Evolutionary conservation across 306 rosid genomes (phyloP).

Genomic region (Abrus pulchellus): DNA sequence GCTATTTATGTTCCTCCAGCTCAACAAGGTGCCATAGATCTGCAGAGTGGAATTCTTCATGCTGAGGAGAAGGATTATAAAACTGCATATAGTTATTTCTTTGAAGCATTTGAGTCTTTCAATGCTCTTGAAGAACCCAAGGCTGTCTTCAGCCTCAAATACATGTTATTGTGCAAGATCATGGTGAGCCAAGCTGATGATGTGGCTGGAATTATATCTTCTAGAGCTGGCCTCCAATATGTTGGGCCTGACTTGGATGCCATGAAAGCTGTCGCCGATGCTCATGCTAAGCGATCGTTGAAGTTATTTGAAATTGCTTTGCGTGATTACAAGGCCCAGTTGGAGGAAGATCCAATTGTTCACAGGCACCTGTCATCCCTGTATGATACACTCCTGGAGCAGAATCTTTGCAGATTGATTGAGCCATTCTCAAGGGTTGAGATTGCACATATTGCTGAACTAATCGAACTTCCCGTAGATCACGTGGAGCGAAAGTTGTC

Average conservation of each 20-base stretch:
- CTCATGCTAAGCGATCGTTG: slow-evolving; percentile 86
- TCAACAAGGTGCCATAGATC: slow-evolving; percentile 88
- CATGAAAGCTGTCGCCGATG: slow-evolving; percentile 95
- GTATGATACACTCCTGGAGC: slow-evolving; percentile 83
- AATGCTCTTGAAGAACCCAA: slow-evolving; percentile 88
- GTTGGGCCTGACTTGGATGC: slow-evolving; percentile 94
- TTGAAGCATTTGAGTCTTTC: slow-evolving; percentile 93
- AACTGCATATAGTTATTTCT: slow-evolving; percentile 87
- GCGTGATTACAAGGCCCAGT: slow-evolving; percentile 76
- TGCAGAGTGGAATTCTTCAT: slow-evolving; percentile 95
- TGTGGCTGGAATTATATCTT: slow-evolving; percentile 81
- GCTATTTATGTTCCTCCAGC: slow-evolving; percentile 95
- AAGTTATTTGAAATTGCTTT: slow-evolving; percentile 80
- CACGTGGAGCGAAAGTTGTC: slow-evolving; percentile 66
- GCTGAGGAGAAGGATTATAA: slow-evolving; percentile 94
- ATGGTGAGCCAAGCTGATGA: slow-evolving; percentile 95
- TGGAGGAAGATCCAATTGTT: slow-evolving; percentile 94
- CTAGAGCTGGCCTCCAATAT: slow-evolving; percentile 85
- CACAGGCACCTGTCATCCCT: slow-evolving; percentile 88
- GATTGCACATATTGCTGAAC: slow-evolving; percentile 84
- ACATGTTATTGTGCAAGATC: slow-evolving; percentile 86
- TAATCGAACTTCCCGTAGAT: slow-evolving; percentile 78
- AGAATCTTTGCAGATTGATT: slow-evolving; percentile 92
- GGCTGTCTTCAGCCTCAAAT: slow-evolving; percentile 88
- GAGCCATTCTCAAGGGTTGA: slow-evolving; percentile 96